A percentile compares a stretch with the other conserved stretches of the same genome.
phyloP scores from a whole-genome alignment of 2,329 filamentous ascomycete species.

The Paracorniculantispora psalliotae region DNA sequence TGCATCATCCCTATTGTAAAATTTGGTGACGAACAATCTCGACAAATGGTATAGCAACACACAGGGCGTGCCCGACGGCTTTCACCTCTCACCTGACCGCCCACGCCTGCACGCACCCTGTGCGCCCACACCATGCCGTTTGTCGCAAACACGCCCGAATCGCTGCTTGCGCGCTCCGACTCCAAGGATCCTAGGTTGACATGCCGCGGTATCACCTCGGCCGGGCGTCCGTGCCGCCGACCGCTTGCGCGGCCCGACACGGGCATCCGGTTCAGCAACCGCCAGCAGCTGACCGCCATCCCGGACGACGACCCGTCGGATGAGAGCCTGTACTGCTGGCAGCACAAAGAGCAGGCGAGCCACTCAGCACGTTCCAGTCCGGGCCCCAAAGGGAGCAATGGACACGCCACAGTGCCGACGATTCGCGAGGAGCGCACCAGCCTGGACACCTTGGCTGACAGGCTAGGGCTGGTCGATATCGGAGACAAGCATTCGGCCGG shows the following conservation, averaged over 20 bases:
- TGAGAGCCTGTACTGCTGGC: slow-evolving; percentile 79
- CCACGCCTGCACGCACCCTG: neutral
- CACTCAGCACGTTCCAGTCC: slow-evolving; percentile 42
- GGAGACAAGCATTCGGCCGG: slow-evolving; percentile 36
- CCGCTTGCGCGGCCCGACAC: slow-evolving; percentile 42
- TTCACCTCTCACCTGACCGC: neutral
- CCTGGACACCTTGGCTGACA: slow-evolving; percentile 79
- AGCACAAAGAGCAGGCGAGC: slow-evolving; percentile 83
- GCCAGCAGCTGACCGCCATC: neutral
- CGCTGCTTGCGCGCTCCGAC: slow-evolving; percentile 70
- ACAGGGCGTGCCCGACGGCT: neutral
- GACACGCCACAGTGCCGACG: slow-evolving; percentile 35
- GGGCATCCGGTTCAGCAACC: slow-evolving; percentile 5
- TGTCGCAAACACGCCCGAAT: slow-evolving; percentile 66
- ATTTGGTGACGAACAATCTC: neutral
- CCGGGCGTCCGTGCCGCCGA: slow-evolving; percentile 78
- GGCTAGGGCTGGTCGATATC: slow-evolving; percentile 69
- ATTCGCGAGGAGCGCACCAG: slow-evolving; percentile 65
- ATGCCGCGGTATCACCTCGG: slow-evolving; percentile 80
- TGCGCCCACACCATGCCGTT: slow-evolving; percentile 31
- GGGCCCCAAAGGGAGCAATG: slow-evolving; percentile 32
- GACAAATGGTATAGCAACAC: neutral
- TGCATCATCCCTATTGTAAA: too few species aligned
- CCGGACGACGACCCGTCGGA: slow-evolving; percentile 44
- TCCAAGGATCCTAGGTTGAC: slow-evolving; percentile 79